Evolutionary conservation across 306 rosid genomes (phyloP), one percentile per base, ranked within the genome.

Genomic region (Arachis hypogaea): DNA sequence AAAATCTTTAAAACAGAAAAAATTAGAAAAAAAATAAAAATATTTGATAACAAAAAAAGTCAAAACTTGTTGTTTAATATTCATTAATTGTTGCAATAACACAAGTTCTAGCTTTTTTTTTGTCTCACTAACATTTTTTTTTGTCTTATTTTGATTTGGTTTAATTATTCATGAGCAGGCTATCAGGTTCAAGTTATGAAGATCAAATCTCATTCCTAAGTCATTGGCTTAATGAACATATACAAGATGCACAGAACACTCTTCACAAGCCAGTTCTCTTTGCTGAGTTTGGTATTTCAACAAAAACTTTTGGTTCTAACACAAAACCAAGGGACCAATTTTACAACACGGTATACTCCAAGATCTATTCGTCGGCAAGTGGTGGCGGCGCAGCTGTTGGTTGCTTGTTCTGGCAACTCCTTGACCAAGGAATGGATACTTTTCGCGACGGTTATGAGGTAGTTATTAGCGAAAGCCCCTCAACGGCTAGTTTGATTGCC

Each of bases 381-480:
- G 81, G 79, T 1, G 89, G 96, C 0, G 97, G 96, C 0, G 80
- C 92, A 2, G 97, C 96, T 5, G 77, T 38, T 0, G 97, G 97
- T 1, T 87, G 92, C 68, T 55, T 89, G 30, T 92, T 89, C 77
- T 92, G 97, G 97, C 97, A 92, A 58, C 90, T 89, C 50, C 76
- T 89, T 40, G 76, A 75, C 2, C 81, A 85, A 82, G 96, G 91
- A 73, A 89, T 92, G 92, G 91, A 86, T 77, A 78, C 89, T 62
- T 92, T 82, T 73, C 66, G 91, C 29, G 93, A 92, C 7, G 97
- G 93, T 11, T 92, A 88, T 14, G 97, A 89, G 61, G 81, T 90
- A 1, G 44, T 90, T 61, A 80, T 90, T 42, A 74, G 77, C 11
- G 90, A 90, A 72, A 74, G 50, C 63, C 51, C 83, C 51, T 86